Conservation (phyloP, 345 rosid genomes). For the Viola odorata region DNA sequence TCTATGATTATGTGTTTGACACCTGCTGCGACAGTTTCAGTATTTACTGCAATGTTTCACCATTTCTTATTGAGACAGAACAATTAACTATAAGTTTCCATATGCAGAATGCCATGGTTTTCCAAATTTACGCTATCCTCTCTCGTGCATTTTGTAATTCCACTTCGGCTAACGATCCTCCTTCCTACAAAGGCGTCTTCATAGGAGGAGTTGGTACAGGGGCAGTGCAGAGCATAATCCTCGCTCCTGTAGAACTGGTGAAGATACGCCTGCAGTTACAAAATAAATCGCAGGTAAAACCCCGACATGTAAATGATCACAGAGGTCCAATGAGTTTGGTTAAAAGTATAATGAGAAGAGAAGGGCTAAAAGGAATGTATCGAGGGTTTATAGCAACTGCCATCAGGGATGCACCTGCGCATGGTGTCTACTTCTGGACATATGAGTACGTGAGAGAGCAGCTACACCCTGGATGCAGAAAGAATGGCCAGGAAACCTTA, state of each 20-base stretch:
- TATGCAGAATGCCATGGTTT: constrained; percentile 89
- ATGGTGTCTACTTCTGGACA: constrained; percentile 86
- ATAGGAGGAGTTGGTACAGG: constrained; percentile 82
- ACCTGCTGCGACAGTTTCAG: too few relatives aligned
- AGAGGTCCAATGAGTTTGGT: constrained; percentile 58
- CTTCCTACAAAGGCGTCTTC: constrained; percentile 78
- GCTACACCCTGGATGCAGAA: constrained; percentile 90
- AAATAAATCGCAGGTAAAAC: constrained; percentile 13
- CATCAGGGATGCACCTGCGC: constrained; percentile 82
- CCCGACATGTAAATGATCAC: constrained; percentile 7
- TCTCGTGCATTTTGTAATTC: constrained; percentile 68
- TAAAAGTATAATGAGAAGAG: constrained; percentile 43
- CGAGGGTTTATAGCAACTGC: constrained; percentile 63
- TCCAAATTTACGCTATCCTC: constrained; percentile 78
- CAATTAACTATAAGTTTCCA: too few relatives aligned
- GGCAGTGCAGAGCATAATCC: constrained; percentile 69
- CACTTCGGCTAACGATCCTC: constrained; percentile 46
- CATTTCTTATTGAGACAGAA: too few relatives aligned
- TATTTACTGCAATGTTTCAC: too few relatives aligned
- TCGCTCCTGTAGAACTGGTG: constrained; percentile 69
- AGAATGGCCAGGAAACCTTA: constrained; percentile 56
- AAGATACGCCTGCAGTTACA: constrained; percentile 87
- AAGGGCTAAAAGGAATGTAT: constrained; percentile 67
- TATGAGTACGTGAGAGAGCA: constrained; percentile 73
- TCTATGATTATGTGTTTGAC: too few relatives aligned